These are phyloP conservation scores for Naematelia encephala DNA, from an alignment of 768 basidiomycete species.

Conservation along the genomic window DNA sequence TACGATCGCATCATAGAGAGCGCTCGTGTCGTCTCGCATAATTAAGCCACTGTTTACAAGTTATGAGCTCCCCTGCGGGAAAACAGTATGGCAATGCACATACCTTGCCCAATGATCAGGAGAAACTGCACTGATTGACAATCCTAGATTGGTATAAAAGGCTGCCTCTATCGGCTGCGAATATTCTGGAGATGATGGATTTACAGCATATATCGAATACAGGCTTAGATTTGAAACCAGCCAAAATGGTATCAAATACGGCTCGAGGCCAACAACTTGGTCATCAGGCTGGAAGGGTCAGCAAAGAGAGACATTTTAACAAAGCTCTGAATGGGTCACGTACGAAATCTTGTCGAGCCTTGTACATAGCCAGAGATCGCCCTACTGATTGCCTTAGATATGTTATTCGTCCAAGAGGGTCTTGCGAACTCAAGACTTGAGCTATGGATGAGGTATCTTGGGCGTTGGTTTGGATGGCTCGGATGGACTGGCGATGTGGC, in stretches of 20 bases:
- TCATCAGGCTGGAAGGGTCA: not conserved
- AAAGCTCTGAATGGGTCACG: too few relatives aligned
- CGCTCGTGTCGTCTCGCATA: not conserved
- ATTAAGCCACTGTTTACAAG: not conserved
- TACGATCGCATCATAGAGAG: not conserved
- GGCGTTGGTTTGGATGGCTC: not conserved
- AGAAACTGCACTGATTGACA: not conserved
- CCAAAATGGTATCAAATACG: not conserved
- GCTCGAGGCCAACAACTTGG: not conserved
- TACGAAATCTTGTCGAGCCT: not conserved
- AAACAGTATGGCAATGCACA: not conserved
- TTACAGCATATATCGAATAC: too few relatives aligned
- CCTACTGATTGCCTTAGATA: not conserved
- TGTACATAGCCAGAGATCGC: not conserved
- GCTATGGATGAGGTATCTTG: not conserved
- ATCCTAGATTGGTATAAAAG: not conserved
- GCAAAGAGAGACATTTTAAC: too few relatives aligned
- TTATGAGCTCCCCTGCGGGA: not conserved
- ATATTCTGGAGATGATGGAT: too few relatives aligned
- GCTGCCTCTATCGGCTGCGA: not conserved
- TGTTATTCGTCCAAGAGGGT: not conserved
- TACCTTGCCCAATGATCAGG: not conserved
- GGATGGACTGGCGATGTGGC: not conserved
- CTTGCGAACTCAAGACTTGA: not conserved
- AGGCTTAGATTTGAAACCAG: not conserved